Evolutionary conservation across 768 basidiomycete genomes (phyloP).

Genomic region (Tylopilus subfusipes): DNA sequence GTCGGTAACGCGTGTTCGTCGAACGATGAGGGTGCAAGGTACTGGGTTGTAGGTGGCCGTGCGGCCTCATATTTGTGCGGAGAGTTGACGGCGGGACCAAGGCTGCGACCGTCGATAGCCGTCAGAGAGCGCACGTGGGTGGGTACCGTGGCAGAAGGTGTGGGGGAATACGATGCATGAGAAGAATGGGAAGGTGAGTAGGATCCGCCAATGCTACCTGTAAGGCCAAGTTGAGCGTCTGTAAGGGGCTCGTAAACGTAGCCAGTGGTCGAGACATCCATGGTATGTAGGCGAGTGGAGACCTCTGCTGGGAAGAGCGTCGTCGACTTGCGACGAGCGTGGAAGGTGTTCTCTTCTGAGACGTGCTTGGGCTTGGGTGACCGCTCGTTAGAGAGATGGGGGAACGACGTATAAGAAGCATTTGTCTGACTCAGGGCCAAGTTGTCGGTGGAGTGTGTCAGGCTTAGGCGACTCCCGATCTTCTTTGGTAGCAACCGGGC

Average conservation of each 20-base stretch:
- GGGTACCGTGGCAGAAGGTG: slow-evolving; percentile 3
- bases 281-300: slow-evolving; percentile 27
- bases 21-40: slow-evolving; percentile 21
- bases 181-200: slow-evolving; percentile 16
- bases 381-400: slow-evolving; percentile 21
- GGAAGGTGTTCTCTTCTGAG: slow-evolving; percentile 33
- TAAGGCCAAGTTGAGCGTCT: slow-evolving; percentile 27
- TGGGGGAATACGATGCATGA: slow-evolving; percentile 7
- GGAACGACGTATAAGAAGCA: slow-evolving; percentile 27
- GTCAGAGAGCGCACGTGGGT: slow-evolving; percentile 26
- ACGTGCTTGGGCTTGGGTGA: slow-evolving; percentile 23
- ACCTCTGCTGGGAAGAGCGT: slow-evolving; percentile 32
- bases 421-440: slow-evolving; percentile 22
- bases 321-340: slow-evolving; percentile 34
- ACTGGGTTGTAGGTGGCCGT: slow-evolving; percentile 18
- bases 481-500: slow-evolving; percentile 32
- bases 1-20: slow-evolving; percentile 52
- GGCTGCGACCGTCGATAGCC: slow-evolving; percentile 13
- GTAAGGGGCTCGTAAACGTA: slow-evolving; percentile 29
- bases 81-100: neutral
- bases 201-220: slow-evolving; percentile 3
- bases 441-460: slow-evolving; percentile 27
- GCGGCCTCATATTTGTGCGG: slow-evolving; percentile 4
- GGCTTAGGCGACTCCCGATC: slow-evolving; percentile 28
- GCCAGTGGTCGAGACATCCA: slow-evolving; percentile 28